A percentile compares a stretch with the other conserved stretches of the same genome.
These are phyloP conservation scores for Solanum corneliomulleri DNA, from an alignment of 257 asterid genomes.

Conservation along the genomic window DNA sequence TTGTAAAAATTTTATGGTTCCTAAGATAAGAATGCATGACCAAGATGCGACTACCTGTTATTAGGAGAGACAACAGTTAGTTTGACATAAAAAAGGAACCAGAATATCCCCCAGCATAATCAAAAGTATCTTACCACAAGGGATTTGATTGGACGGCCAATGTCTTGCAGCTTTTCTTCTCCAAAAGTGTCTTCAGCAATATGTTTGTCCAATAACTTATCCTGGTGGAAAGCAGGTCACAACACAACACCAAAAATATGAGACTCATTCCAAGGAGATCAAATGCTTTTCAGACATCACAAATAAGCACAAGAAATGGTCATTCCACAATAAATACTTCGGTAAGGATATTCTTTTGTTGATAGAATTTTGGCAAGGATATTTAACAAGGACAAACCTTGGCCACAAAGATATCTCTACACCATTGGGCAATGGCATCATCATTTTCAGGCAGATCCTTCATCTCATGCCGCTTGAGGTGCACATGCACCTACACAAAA, in stretches of 20 bases:
- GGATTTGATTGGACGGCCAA: slow-evolving; percentile 71
- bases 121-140: slow-evolving; percentile 41
- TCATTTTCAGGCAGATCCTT: slow-evolving; percentile 75
- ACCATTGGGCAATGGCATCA: slow-evolving; percentile 86
- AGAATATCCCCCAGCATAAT: not conserved
- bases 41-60: slow-evolving; percentile 73
- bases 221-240: slow-evolving; percentile 29
- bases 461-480: slow-evolving; percentile 71
- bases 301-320: not conserved
- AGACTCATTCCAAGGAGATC: not conserved
- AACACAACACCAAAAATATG: not conserved
- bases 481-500: slow-evolving; percentile 67
- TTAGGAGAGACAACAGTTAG: slow-evolving; percentile 2
- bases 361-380: not conserved
- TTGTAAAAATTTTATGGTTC: slow-evolving; percentile 44
- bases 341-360: not conserved
- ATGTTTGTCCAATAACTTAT: slow-evolving; percentile 72
- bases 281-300: not conserved
- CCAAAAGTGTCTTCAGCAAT: slow-evolving; percentile 51
- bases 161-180: slow-evolving; percentile 42
- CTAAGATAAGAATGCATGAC: slow-evolving; percentile 48
- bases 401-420: slow-evolving; percentile 62
- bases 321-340: not conserved
- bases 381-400: slow-evolving; percentile 37
- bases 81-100: not conserved